Base-by-base conservation (phyloP, 2,329 filamentous ascomycete species). In the Stagonosporopsis vannaccii region DNA sequence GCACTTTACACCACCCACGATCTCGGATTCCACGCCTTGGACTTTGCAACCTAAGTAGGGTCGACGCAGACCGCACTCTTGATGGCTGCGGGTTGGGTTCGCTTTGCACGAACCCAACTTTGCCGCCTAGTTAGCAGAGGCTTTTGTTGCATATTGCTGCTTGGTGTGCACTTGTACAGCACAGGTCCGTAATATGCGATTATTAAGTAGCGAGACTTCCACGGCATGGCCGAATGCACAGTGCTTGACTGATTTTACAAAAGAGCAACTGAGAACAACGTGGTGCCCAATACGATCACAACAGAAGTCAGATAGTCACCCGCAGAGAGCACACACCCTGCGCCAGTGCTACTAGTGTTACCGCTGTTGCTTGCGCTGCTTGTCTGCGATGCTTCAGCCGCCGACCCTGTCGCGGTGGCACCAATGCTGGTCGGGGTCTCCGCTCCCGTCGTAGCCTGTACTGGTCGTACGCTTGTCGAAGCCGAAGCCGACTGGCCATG, bases 301-400 rank as follows among this genome's bases (percentile, higher is more conserved):
- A 39, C 8, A 4, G 43, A 51, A 6, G 36, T 26, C 33, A 56
- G 15, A 22, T 39, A 43, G n/a, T 36, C 32, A 23, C 37, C 25
- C 7, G 53, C 47, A 19, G 25, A 43, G 26, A 47, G 23, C 15
- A n/a, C 9, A n/a, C n/a, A 37, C n/a, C 47, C 53, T 22, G 48
- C 53, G 35, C 53, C 53, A 8, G 53, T 56, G 23, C 40, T 42
- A 12, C 17, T 19, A 11, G n/a, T 11, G 28, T 36, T 42, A 15
- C 23, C 39, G 15, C 25, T 44, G 22, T 46, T 46, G 28, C 23
- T 36, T 2, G 52, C 25, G 41, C 42, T 59, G 19, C 41, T 48
- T 22, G 59, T 47, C 48, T 63, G 62, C 15, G 61, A 51, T 23
- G 46, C 28, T 41, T 51, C 33, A 22, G 53, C 59, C 42, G 37